Percentiles rank a stretch among this genome's conserved stretches.
Evolutionary conservation across 2,329 filamentous ascomycete species (phyloP).

Genomic region (Curvularia hawaiiensis): DNA sequence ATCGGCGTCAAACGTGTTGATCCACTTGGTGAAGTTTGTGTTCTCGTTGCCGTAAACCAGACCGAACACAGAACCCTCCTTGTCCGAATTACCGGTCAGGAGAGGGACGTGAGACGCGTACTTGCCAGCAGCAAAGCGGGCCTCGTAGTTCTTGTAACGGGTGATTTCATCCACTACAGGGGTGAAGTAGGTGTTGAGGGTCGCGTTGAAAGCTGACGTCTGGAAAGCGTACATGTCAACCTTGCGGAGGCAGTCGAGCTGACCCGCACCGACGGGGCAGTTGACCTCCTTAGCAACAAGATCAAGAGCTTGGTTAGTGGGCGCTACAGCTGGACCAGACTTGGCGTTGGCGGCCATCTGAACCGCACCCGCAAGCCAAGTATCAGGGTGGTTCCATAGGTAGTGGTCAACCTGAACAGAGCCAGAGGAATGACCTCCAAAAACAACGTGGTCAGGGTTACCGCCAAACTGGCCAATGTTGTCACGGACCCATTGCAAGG

Average conservation of each 20-base stretch:
- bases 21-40: constrained; percentile 50
- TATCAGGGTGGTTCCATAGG: constrained; percentile 33
- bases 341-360: constrained; percentile 35
- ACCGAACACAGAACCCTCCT: constrained; percentile 34
- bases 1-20: constrained; percentile 52
- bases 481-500: constrained; percentile 44
- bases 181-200: constrained; percentile 32
- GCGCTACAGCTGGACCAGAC: constrained; percentile 29
- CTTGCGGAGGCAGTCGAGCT: constrained; percentile 28
- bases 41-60: constrained; percentile 33
- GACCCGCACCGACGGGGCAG: constrained; percentile 26
- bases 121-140: constrained; percentile 30
- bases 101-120: constrained; percentile 35
- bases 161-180: constrained; percentile 31
- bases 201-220: constrained; percentile 33
- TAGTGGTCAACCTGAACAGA: constrained; percentile 34
- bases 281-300: constrained; percentile 31
- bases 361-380: constrained; percentile 27
- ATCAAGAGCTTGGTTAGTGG: constrained; percentile 28
- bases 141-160: constrained; percentile 27
- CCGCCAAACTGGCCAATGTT: constrained; percentile 49
- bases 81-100: constrained; percentile 34
- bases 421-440: constrained; percentile 47
- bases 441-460: constrained; percentile 50
- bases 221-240: constrained; percentile 32